phyloP scores from a whole-genome alignment of 768 basidiomycete species.

The Termitomyces sp. region DNA sequence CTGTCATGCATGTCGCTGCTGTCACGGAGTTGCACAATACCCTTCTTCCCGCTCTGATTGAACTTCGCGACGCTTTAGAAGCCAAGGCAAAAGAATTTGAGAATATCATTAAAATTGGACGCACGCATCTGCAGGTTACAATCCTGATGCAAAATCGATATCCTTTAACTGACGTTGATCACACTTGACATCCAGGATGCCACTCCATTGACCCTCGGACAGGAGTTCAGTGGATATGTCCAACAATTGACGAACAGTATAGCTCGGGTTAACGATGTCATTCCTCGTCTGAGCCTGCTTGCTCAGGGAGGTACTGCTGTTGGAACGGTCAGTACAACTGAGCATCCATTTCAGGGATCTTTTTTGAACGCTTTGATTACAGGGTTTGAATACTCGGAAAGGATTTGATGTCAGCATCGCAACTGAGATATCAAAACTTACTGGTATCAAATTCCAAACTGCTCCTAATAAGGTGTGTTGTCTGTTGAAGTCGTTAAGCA shows the following conservation, averaged over 20 bases:
- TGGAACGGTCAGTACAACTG: constrained; percentile 67
- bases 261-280: constrained; percentile 68
- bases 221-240: constrained; percentile 98
- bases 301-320: constrained; percentile 99
- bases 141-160: background rate
- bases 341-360: background rate
- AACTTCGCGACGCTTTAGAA: constrained; percentile 79
- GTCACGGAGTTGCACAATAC: constrained; percentile 78
- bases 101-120: constrained; percentile 95
- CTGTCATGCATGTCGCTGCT: constrained; percentile 97
- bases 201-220: constrained; percentile 93
- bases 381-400: constrained; percentile 96
- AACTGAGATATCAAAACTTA: constrained; percentile 83
- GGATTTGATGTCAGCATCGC: constrained; percentile 97
- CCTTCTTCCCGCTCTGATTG: constrained; percentile 80
- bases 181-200: constrained; percentile 60
- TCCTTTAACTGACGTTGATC: background rate
- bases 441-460: constrained; percentile 88
- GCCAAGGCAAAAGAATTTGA: constrained; percentile 81
- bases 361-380: background rate
- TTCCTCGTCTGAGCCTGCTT: constrained; percentile 83
- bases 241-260: constrained; percentile 92
- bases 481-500: background rate
- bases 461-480: constrained; percentile 88
- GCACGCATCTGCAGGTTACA: constrained; percentile 86